Base-by-base conservation (phyloP, 805 yeast species). In the Barnettozyma botsteinii region DNA sequence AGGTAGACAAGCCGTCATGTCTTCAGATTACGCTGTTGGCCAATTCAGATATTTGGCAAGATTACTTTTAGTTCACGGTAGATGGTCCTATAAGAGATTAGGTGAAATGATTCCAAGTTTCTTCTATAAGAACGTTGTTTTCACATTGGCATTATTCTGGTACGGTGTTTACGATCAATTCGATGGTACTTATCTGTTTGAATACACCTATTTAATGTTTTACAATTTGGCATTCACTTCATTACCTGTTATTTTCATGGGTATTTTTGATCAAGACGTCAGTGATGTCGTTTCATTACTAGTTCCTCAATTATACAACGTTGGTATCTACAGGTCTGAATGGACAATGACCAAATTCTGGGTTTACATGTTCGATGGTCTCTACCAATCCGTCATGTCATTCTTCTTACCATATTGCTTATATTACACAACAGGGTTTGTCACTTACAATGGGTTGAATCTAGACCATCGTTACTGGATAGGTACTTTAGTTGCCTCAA, bases 1-100 rank as follows among this genome's bases (percentile, higher is more conserved):
- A 67, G 94, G 94, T 56, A 67, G 93, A 45, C 93, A 84, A 61
- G 93, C 93, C 17, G 93, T 76, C 6, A 85, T 85, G 94, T 80
- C 88, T 19, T 79, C 91, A 1, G 94, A 85, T 65, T 85, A 82
- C 61, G 94, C 89, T 15, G 65, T 85, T 53, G 93, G 91, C 18
- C 94, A 85, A 57, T 85, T 85, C 61, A 72, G 93, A 53, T 85
- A 71, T 53, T 60, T 85, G 45, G 69, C 81, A 0, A 72, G 84
- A 50, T 65, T 85, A 46, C 61, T 84, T 9, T 60, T 85, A 37
- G 85, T 80, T 21, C 94, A 85, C 60, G 94, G 94, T 24, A 70
- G 91, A 61, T 85, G 94, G 94, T 81, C 88, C 1, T 85, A 85
- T 57, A 83, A 81, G 59, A 69, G 93, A 59, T 67, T 85, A 33